Conservation (phyloP, 441 rosid genomes). For the Breynia disticha region DNA sequence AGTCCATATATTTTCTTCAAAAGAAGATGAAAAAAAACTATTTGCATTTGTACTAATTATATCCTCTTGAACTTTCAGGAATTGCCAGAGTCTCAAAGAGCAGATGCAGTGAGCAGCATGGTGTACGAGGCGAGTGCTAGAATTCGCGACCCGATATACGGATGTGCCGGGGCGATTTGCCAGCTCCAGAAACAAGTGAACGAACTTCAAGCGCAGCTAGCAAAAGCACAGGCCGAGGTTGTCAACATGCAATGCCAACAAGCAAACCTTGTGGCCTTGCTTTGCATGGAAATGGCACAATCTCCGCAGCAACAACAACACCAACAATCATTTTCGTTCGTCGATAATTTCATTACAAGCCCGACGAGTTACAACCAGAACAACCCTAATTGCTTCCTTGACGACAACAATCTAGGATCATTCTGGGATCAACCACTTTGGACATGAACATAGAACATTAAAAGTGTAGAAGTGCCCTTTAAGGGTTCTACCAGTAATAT, state of each 20-base stretch:
- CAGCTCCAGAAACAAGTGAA: slow-evolving; percentile 50
- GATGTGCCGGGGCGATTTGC: slow-evolving; percentile 49
- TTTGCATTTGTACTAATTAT: not conserved
- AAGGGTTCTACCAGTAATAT: too few species aligned
- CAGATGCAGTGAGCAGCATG: slow-evolving; percentile 69
- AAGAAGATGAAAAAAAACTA: too few species aligned
- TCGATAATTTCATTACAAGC: slow-evolving; percentile 33
- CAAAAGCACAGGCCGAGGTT: slow-evolving; percentile 52
- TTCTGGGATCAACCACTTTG: slow-evolving; percentile 64
- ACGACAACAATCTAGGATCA: slow-evolving; percentile 35
- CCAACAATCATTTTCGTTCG: slow-evolving; percentile 17
- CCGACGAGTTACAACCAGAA: slow-evolving; percentile 30
- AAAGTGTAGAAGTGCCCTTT: too few species aligned
- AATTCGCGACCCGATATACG: slow-evolving; percentile 59
- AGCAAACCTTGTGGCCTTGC: slow-evolving; percentile 31
- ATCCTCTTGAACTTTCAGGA: slow-evolving; percentile 28
- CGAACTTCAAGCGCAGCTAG: slow-evolving; percentile 55
- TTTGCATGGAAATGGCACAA: slow-evolving; percentile 42
- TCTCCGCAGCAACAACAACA: slow-evolving; percentile 22
- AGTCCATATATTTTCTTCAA: too few species aligned
- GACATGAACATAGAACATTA: slow-evolving; percentile 28
- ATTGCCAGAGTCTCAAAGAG: slow-evolving; percentile 49
- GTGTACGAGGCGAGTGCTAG: slow-evolving; percentile 58
- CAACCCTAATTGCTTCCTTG: slow-evolving; percentile 36
- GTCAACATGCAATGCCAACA: slow-evolving; percentile 48